Evolutionary conservation across 2,329 filamentous ascomycete species (phyloP).

Genomic region (Saccharata proteae): DNA sequence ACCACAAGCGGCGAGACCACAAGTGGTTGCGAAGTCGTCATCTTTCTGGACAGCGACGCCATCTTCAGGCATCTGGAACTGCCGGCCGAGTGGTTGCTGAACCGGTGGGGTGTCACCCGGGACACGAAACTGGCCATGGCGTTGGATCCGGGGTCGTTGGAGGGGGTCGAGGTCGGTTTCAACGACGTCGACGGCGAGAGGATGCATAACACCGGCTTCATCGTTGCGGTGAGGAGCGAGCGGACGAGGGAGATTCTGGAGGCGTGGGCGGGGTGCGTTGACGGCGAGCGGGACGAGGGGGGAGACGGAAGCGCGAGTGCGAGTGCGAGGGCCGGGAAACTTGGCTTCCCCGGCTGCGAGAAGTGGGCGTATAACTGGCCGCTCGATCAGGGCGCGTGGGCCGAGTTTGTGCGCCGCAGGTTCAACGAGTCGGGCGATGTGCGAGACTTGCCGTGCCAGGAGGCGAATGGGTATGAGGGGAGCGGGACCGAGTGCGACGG

Average conservation of each 20-base stretch:
- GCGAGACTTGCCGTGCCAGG: conserved; percentile 24
- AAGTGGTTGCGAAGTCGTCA: conserved; percentile 22
- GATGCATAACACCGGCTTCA: conserved; percentile 33
- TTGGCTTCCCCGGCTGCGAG: conserved; percentile 24
- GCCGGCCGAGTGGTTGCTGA: conserved; percentile 39
- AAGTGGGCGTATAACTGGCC: conserved; percentile 24
- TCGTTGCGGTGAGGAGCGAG: conserved; percentile 29
- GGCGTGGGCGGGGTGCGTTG: conserved; percentile 26
- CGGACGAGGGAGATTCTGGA: conserved; percentile 26
- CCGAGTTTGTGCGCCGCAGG: conserved; percentile 27
- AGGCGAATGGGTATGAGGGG: conserved; percentile 29
- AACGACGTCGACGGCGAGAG: conserved; percentile 25
- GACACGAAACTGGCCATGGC: conserved; percentile 36
- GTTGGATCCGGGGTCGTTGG: conserved; percentile 30
- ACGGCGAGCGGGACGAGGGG: conserved; percentile 18
- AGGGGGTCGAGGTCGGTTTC: conserved; percentile 34
- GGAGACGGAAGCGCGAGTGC: too few species aligned
- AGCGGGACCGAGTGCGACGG: too few species aligned
- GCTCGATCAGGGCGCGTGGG: conserved; percentile 27
- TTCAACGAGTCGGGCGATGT: conserved; percentile 25
- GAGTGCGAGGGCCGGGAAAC: too few species aligned
- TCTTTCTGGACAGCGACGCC: conserved; percentile 40
- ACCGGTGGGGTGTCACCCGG: conserved; percentile 36
- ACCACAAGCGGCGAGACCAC: background rate
- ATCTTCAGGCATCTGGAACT: conserved; percentile 35